These are phyloP conservation scores for Pharus latifolius DNA, from an alignment of 176 grass and related monocot species.

Conservation along the genomic window DNA sequence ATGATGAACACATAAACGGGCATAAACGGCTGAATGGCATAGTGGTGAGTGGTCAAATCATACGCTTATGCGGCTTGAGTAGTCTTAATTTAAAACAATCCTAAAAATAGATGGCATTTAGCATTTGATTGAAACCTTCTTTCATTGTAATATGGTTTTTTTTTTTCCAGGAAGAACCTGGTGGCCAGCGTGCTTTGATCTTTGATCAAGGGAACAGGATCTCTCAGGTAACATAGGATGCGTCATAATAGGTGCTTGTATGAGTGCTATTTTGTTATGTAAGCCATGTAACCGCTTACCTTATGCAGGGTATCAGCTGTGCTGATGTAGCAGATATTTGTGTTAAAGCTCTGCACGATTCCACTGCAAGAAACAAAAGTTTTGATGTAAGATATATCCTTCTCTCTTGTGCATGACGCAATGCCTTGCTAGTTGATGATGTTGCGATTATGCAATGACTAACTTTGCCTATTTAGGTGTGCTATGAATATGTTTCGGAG, in stretches of 20 bases:
- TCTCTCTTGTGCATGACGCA: not conserved
- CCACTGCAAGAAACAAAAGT: slow-evolving; percentile 97
- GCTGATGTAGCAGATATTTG: slow-evolving; percentile 98
- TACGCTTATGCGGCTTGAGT: too few relatives aligned
- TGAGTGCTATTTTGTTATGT: not conserved
- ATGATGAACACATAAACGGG: too few relatives aligned
- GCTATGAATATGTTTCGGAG: slow-evolving; percentile 84
- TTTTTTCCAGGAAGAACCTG: slow-evolving; percentile 89
- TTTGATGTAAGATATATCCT: slow-evolving; percentile 71
- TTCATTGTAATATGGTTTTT: not conserved
- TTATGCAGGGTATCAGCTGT: slow-evolving; percentile 81
- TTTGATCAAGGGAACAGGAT: slow-evolving; percentile 98
- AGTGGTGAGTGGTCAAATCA: too few relatives aligned
- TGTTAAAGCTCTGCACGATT: slow-evolving; percentile 95
- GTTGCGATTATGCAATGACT: not conserved
- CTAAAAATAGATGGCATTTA: too few relatives aligned
- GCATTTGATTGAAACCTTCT: not conserved
- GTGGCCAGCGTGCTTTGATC: slow-evolving; percentile 89
- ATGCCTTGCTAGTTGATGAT: not conserved
- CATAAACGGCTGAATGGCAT: too few relatives aligned
- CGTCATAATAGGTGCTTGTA: not conserved
- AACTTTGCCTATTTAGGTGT: slow-evolving; percentile 47
- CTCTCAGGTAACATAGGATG: slow-evolving; percentile 56
- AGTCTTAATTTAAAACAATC: too few relatives aligned
- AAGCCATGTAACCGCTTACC: slow-evolving; percentile 5